Evolutionary conservation across 192 early-diverging fungal genomes (phyloP).

Genomic region (Backusella australiensis): DNA sequence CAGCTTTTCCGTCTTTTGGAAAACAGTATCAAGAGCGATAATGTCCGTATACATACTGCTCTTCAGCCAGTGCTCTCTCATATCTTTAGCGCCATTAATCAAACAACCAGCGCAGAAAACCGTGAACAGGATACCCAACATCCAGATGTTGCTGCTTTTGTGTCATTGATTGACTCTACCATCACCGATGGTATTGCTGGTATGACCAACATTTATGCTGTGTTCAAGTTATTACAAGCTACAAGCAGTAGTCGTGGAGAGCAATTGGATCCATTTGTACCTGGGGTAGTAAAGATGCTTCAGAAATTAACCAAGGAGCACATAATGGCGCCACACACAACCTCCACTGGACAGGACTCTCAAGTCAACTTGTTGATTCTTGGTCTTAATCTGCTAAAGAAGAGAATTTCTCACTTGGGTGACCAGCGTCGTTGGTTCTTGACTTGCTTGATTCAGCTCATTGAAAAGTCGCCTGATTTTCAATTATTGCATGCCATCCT

Average conservation of each 20-base stretch:
- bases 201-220: conserved; percentile 62
- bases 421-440: conserved; percentile 89
- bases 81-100: conserved; percentile 63
- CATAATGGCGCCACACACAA: conserved; percentile 42
- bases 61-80: conserved; percentile 70
- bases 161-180: conserved; percentile 56
- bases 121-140: conserved; percentile 41
- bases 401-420: conserved; percentile 67
- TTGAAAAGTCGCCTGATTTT: conserved; percentile 79
- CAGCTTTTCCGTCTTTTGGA: conserved; percentile 65
- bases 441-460: conserved; percentile 74
- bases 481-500: conserved; percentile 74
- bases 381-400: conserved; percentile 50
- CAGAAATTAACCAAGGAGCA: conserved; percentile 87
- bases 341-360: conserved; percentile 42
- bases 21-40: conserved; percentile 72
- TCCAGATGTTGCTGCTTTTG: conserved; percentile 53
- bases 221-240: conserved; percentile 67
- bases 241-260: conserved; percentile 60
- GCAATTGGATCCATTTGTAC: conserved; percentile 68
- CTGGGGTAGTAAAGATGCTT: conserved; percentile 78
- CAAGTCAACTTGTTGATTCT: conserved; percentile 53
- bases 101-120: conserved; percentile 31
- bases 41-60: conserved; percentile 66
- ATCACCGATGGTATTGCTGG: conserved; percentile 68